Base-by-base conservation (phyloP, 2,329 filamentous ascomycete genomes). In the Cladosporium cucumerinum region DNA sequence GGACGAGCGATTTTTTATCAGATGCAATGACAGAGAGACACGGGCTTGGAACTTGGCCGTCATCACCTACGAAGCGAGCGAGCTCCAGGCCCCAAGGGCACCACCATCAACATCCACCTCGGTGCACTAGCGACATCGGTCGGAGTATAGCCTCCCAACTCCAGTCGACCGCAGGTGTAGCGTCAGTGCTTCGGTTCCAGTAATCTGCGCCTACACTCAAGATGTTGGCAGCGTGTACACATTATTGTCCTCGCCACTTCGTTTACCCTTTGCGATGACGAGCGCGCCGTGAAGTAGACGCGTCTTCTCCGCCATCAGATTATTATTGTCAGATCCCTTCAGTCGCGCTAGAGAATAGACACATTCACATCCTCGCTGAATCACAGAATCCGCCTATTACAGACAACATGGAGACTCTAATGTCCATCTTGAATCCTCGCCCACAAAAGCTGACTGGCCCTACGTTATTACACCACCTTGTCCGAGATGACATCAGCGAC, bases 401-500 rank as follows among this genome's bases (percentile, higher is more conserved):
- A 39, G 26, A 28, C 36, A 32, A 26, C 10, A 64, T 64, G 61
- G 48, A 54, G 48, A 16, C 60, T 14, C n/a, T 36, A 14, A 74
- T 86, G 46, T 87, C 87, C 6, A 82, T 89, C 69, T 74, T 87
- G 62, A 90, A 91, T 74, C 77, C 81, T 49, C 73, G 79, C 32
- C 86, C 88, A 32, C 72, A 72, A 54, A 71, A 75, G 36, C 72
- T 89, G 16, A 74, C 80, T 26, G 88, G 88, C 12, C 84, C 86
- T 23, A 69, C 73, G 34, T 76, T 87, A 21, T 80, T 89, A 23
- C 87, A 89, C 74, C 76, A 90, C 11, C 82, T 96, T 8, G 85
- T 95, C 64, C 75, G n/a, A 66, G 72, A 26, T 70, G 76, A 62
- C 51, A 51, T 62, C 25, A 32, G 26, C 60, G 36, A 62, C 34